A percentile compares a stretch with the other conserved stretches of the same genome.
Conservation (phyloP, 2,329 filamentous ascomycete genomes). For the Colletotrichum sansevieriae region DNA sequence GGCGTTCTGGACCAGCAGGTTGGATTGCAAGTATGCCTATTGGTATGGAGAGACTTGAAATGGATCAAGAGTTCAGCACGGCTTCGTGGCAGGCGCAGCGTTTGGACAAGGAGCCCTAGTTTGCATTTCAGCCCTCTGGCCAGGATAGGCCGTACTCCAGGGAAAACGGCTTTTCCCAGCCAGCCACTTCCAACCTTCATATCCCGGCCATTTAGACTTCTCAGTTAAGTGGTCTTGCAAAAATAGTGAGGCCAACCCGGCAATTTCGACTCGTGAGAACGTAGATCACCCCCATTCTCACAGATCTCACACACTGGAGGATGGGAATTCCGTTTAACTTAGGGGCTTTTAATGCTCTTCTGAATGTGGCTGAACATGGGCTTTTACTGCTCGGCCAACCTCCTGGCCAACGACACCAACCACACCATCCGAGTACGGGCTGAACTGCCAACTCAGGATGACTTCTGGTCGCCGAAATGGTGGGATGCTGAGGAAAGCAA, state of each 20-base stretch:
- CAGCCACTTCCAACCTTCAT: not conserved
- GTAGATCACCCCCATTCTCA: constrained; percentile 27
- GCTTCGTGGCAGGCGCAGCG: not conserved
- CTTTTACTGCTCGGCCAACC: constrained; percentile 7
- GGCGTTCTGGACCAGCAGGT: constrained; percentile 18
- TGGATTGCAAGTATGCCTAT: not conserved
- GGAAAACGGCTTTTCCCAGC: not conserved
- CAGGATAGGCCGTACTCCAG: constrained; percentile 15
- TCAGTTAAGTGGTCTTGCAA: not conserved
- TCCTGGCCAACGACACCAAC: constrained; percentile 16
- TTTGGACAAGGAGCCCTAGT: constrained; percentile 19
- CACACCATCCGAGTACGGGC: constrained; percentile 25
- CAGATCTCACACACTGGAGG: not conserved
- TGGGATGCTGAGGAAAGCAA: not conserved
- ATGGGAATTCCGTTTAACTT: not conserved
- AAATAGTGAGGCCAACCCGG: constrained; percentile 9
- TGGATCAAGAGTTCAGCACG: not conserved
- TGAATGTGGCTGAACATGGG: not conserved
- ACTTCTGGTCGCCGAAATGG: not conserved
- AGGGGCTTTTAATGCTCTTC: not conserved
- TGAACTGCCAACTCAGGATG: constrained; percentile 4
- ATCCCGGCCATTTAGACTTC: constrained; percentile 1
- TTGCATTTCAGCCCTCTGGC: not conserved
- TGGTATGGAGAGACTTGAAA: not conserved
- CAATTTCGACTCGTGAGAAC: constrained; percentile 11